phyloP scores from a whole-genome alignment of 345 rosid species.

The Salix suchowensis region DNA sequence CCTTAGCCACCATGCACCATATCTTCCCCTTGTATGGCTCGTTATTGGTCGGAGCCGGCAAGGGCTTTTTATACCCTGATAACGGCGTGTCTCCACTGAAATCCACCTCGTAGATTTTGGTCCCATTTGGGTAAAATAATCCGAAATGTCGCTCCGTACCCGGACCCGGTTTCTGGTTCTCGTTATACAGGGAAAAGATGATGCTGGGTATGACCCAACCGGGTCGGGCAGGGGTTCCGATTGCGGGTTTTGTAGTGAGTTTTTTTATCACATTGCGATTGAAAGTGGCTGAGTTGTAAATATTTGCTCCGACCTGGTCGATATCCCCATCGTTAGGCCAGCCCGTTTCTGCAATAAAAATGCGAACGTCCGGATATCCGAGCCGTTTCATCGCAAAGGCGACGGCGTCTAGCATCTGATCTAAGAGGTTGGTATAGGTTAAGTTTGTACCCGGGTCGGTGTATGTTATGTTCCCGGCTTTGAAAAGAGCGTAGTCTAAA shows the following conservation, averaged over 20 bases:
- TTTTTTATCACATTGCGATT: conserved; percentile 66
- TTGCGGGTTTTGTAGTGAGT: conserved; percentile 49
- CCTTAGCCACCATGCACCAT: conserved; percentile 75
- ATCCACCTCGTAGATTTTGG: conserved; percentile 55
- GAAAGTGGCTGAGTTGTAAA: conserved; percentile 84
- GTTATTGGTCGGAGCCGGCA: conserved; percentile 69
- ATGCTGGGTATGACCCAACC: conserved; percentile 57
- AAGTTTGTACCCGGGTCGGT: conserved; percentile 63
- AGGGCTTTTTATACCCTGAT: conserved; percentile 31
- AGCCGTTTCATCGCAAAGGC: conserved; percentile 71
- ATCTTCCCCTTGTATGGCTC: conserved; percentile 68
- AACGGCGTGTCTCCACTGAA: conserved; percentile 53
- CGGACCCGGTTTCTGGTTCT: conserved; percentile 83
- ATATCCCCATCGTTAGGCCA: conserved; percentile 91
- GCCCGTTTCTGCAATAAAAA: conserved; percentile 93
- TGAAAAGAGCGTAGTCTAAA: conserved; percentile 65
- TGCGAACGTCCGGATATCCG: conserved; percentile 65
- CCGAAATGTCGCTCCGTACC: conserved; percentile 96
- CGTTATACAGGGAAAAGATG: conserved; percentile 73
- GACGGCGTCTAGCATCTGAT: conserved; percentile 81
- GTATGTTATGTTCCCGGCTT: conserved; percentile 45
- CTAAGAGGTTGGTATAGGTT: conserved; percentile 75
- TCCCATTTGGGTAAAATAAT: conserved; percentile 62
- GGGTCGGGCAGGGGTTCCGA: conserved; percentile 91
- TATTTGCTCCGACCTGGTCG: conserved; percentile 86